Conservation (phyloP, 371 early-diverging fungal genomes). For the Smittium culicis region DNA sequence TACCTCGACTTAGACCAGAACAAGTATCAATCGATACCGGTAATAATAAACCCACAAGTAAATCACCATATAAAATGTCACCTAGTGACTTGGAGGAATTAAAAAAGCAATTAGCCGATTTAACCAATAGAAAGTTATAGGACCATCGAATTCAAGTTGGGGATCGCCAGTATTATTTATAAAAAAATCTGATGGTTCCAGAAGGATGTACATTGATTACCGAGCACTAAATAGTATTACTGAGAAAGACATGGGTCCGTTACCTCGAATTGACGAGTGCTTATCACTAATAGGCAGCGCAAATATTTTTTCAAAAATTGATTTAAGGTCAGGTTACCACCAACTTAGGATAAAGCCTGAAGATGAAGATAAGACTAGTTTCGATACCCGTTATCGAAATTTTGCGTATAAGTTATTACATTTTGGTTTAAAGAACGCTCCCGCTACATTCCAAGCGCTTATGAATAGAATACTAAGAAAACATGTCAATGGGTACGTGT, state of each 20-base stretch:
- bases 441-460: conserved; percentile 29
- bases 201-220: conserved; percentile 29
- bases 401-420: conserved; percentile 38
- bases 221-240: conserved; percentile 24
- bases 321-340: conserved; percentile 27
- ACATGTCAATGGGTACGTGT: not conserved
- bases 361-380: conserved; percentile 35
- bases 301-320: conserved; percentile 20
- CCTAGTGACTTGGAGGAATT: not conserved
- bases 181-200: conserved; percentile 29
- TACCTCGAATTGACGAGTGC: conserved; percentile 35
- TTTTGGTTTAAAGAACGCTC: conserved; percentile 35
- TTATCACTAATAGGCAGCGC: conserved; percentile 21
- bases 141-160: conserved; percentile 12
- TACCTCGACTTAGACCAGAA: not conserved
- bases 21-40: not conserved
- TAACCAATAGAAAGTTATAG: conserved; percentile 7
- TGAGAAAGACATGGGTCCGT: conserved; percentile 17
- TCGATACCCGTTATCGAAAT: conserved; percentile 29
- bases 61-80: not conserved
- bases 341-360: conserved; percentile 21
- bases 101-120: not conserved
- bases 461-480: conserved; percentile 29
- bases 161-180: conserved; percentile 33
- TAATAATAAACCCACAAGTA: not conserved